Conservation (phyloP, 139 green algal species). For the Dunaliella primolecta region DNA sequence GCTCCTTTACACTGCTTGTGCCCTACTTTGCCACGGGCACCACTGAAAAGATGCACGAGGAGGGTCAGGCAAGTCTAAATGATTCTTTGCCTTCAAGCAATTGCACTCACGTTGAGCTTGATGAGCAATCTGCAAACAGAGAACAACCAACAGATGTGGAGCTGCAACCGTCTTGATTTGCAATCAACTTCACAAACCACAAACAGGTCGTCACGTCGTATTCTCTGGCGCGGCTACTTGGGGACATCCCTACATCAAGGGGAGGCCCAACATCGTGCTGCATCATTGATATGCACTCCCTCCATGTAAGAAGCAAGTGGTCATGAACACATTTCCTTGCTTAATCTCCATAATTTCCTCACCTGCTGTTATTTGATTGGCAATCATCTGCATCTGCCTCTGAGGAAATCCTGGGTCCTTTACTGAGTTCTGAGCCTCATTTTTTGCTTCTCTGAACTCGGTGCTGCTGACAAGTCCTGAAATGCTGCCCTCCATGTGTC, state of each 20-base stretch:
- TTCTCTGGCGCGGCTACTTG: neutral
- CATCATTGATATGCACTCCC: constrained; percentile 4
- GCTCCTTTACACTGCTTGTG: constrained; percentile 1
- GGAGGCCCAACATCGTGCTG: neutral
- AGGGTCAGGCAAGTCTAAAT: neutral
- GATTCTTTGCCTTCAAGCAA: neutral
- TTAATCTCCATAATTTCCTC: neutral
- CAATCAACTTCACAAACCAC: too few species aligned
- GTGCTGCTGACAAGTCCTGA: too few species aligned
- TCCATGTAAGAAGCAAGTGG: neutral
- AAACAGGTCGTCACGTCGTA: neutral
- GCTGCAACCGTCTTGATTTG: too few species aligned
- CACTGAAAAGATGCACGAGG: neutral
- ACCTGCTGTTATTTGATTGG: too few species aligned
- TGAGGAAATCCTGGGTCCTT: too few species aligned
- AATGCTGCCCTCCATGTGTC: neutral
- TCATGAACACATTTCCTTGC: neutral
- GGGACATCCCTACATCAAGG: neutral
- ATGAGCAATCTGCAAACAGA: too few species aligned
- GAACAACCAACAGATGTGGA: too few species aligned
- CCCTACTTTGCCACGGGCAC: constrained; percentile 4
- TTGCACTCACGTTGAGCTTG: too few species aligned
- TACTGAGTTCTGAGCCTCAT: too few species aligned
- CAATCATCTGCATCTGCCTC: too few species aligned
- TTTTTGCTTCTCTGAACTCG: neutral